Conservation (phyloP, 2,329 filamentous ascomycete genomes). For the Monilinia fructicola region DNA sequence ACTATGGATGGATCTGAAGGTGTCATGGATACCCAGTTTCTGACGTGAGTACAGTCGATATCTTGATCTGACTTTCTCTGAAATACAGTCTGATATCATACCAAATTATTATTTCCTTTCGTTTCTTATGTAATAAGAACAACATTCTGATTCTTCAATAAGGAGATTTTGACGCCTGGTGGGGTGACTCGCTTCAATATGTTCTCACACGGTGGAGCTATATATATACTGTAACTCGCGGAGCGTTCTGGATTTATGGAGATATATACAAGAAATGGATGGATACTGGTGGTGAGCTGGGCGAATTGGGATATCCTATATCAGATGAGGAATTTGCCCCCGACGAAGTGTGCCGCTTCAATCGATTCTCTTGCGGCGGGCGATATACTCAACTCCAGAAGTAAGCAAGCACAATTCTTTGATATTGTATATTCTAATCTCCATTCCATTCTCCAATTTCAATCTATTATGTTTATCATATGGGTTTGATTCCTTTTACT, state of each 20-base stretch:
- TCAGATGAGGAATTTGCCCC: constrained; percentile 9
- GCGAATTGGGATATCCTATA: constrained; percentile 11
- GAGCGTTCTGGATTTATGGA: constrained; percentile 18
- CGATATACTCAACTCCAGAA: constrained; percentile 10
- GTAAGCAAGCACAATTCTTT: constrained; percentile 1
- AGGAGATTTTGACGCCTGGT: background rate
- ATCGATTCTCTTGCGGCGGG: constrained; percentile 9
- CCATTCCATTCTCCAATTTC: background rate
- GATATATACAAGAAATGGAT: constrained; percentile 21
- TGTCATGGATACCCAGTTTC: constrained; percentile 10
- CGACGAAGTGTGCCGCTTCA: constrained; percentile 10
- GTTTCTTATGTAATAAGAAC: no score
- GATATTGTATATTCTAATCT: background rate
- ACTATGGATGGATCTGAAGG: constrained; percentile 5
- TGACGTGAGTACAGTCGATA: background rate
- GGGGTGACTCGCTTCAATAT: constrained; percentile 18
- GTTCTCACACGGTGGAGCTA: constrained; percentile 15
- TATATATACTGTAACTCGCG: constrained; percentile 16
- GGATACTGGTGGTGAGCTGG: constrained; percentile 7
- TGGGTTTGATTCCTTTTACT: background rate
- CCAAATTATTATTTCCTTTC: no score
- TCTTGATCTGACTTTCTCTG: no score
- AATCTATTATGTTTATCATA: background rate
- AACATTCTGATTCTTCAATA: no score
- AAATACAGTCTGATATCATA: no score